These are phyloP conservation scores for Puccinia brachypodii DNA, from an alignment of 1,284 basidiomycete genomes.

Conservation along the genomic window DNA sequence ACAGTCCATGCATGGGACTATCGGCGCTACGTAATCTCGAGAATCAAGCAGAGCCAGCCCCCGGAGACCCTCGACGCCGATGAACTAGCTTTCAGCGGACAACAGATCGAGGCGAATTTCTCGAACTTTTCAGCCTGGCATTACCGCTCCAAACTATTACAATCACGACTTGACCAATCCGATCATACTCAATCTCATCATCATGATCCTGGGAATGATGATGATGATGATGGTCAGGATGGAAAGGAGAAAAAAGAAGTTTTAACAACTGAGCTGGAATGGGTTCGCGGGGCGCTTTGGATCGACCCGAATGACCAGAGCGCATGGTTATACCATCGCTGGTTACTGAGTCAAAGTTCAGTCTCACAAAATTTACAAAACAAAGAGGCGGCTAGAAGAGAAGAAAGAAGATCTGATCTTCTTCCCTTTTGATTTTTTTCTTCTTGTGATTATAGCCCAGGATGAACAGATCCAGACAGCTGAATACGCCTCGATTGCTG, in stretches of 20 bases:
- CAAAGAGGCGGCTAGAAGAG: no score
- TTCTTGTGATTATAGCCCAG: conserved; percentile 16
- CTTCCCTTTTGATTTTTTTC: not conserved
- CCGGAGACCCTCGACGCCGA: conserved; percentile 60
- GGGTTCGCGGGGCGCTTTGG: conserved; percentile 90
- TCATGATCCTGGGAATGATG: no score
- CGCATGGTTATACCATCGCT: conserved; percentile 96
- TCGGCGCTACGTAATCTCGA: conserved; percentile 74
- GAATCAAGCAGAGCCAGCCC: conserved; percentile 61
- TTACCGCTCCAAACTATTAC: conserved; percentile 81
- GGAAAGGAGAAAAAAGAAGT: conserved; percentile 61
- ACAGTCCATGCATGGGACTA: conserved; percentile 87
- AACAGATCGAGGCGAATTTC: conserved; percentile 91
- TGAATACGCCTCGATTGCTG: conserved; percentile 79
- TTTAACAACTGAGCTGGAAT: conserved; percentile 77
- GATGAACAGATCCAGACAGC: conserved; percentile 53
- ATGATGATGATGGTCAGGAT: conserved; percentile 63
- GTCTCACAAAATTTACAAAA: conserved; percentile 49
- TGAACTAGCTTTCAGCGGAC: conserved; percentile 78
- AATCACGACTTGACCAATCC: conserved; percentile 63
- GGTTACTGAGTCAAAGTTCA: conserved; percentile 79
- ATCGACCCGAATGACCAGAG: conserved; percentile 95
- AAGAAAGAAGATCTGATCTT: not conserved
- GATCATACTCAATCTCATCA: not conserved
- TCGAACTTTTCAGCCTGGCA: conserved; percentile 99